A percentile compares a stretch with the other conserved stretches of the same genome.
Evolutionary conservation across 805 yeast genomes (phyloP).

Genomic region (Wickerhamomyces xylosicus): DNA sequence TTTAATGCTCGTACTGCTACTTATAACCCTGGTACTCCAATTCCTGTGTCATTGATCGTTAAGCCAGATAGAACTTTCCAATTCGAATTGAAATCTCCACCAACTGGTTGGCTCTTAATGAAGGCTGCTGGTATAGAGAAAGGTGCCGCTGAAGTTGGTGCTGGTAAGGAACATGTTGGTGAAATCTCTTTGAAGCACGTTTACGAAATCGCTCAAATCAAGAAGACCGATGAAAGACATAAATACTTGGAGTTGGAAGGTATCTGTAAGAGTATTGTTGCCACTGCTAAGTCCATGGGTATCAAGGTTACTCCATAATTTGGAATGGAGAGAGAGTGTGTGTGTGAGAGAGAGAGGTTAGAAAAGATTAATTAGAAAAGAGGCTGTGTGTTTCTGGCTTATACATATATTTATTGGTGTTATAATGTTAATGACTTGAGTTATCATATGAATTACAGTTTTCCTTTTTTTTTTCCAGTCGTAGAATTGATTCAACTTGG

Average conservation of each 20-base stretch:
- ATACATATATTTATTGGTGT: neutral
- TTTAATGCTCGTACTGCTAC: slow-evolving; percentile 95
- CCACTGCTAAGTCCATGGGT: slow-evolving; percentile 87
- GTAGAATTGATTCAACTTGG: no score
- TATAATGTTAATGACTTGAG: neutral
- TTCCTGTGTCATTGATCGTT: slow-evolving; percentile 77
- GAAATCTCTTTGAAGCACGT: slow-evolving; percentile 72
- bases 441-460: no score
- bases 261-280: slow-evolving; percentile 72
- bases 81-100: slow-evolving; percentile 84
- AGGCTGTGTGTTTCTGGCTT: neutral
- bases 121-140: slow-evolving; percentile 74
- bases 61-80: slow-evolving; percentile 87
- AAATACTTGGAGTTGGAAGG: slow-evolving; percentile 58
- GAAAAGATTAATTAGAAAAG: neutral
- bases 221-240: slow-evolving; percentile 78
- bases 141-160: slow-evolving; percentile 54
- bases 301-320: slow-evolving; percentile 62
- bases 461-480: no score
- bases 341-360: neutral
- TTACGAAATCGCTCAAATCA: slow-evolving; percentile 90
- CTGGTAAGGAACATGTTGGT: slow-evolving; percentile 57
- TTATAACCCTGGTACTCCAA: slow-evolving; percentile 76
- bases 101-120: slow-evolving; percentile 77
- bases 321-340: neutral